Conservation (phyloP, 495 filamentous ascomycete species). For the Neurospora hispaniola region DNA sequence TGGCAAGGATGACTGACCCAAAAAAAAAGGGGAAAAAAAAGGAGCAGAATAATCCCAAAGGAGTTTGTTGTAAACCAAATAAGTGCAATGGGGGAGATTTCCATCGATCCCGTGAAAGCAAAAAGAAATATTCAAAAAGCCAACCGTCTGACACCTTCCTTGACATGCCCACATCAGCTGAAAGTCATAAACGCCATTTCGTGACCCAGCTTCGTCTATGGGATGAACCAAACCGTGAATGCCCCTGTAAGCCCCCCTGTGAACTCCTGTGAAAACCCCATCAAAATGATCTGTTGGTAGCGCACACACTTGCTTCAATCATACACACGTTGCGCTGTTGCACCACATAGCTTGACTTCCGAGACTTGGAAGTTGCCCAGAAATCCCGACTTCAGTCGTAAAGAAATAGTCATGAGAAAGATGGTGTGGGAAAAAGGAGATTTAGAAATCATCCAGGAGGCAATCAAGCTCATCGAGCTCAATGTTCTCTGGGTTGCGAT, state of each 20-base stretch:
- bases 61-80: not conserved
- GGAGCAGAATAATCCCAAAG: slow-evolving; percentile 9
- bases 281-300: slow-evolving; percentile 14
- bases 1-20: slow-evolving; percentile 4
- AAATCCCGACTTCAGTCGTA: slow-evolving; percentile 2
- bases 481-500: slow-evolving; percentile 76
- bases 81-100: not conserved
- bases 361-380: not conserved
- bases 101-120: slow-evolving; percentile 1
- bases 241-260: not conserved
- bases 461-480: slow-evolving; percentile 90
- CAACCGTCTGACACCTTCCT: slow-evolving; percentile 7
- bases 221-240: slow-evolving; percentile 11
- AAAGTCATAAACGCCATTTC: slow-evolving; percentile 11
- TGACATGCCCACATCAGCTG: slow-evolving; percentile 16
- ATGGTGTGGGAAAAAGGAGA: not conserved
- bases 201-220: slow-evolving; percentile 17
- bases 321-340: slow-evolving; percentile 13
- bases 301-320: slow-evolving; percentile 10
- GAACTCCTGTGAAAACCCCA: not conserved
- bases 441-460: slow-evolving; percentile 62
- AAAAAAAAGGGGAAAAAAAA: slow-evolving; percentile 11
- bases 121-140: slow-evolving; percentile 12
- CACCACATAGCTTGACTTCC: slow-evolving; percentile 4
- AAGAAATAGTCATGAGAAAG: slow-evolving; percentile 8